Evolutionary conservation across 768 basidiomycete species (phyloP).

Genomic region (Postia placenta): DNA sequence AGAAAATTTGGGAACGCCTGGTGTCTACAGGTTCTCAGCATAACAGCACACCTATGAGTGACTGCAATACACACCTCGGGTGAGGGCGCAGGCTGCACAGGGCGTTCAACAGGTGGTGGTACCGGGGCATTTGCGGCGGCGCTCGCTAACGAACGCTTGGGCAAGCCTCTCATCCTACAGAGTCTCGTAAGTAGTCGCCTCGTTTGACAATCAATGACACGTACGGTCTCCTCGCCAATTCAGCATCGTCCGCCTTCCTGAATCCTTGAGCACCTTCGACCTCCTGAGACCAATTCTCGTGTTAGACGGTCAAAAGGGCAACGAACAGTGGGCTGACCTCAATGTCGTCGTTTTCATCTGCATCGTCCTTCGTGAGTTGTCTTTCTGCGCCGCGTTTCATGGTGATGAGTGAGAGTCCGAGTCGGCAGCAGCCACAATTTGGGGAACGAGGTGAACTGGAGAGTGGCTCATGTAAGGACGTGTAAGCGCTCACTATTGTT

Average conservation of each 20-base stretch:
- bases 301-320: background rate
- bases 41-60: no score
- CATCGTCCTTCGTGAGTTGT: slow-evolving; percentile 58
- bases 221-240: slow-evolving; percentile 52
- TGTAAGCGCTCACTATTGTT: no score
- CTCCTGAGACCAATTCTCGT: slow-evolving; percentile 30
- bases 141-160: slow-evolving; percentile 37
- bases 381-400: slow-evolving; percentile 78
- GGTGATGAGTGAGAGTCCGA: no score
- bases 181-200: no score
- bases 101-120: slow-evolving; percentile 12
- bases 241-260: slow-evolving; percentile 52
- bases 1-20: slow-evolving; percentile 39
- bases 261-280: slow-evolving; percentile 37
- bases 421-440: no score
- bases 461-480: no score
- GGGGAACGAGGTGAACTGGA: no score
- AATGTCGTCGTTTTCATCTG: slow-evolving; percentile 34
- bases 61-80: no score
- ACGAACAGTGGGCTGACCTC: slow-evolving; percentile 5
- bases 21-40: background rate
- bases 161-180: slow-evolving; percentile 53
- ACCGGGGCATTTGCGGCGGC: slow-evolving; percentile 10
- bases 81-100: background rate
- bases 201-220: no score